Evolutionary conservation across 108 stramenopile genomes (phyloP).

Genomic region (Skeletonema costatum): DNA sequence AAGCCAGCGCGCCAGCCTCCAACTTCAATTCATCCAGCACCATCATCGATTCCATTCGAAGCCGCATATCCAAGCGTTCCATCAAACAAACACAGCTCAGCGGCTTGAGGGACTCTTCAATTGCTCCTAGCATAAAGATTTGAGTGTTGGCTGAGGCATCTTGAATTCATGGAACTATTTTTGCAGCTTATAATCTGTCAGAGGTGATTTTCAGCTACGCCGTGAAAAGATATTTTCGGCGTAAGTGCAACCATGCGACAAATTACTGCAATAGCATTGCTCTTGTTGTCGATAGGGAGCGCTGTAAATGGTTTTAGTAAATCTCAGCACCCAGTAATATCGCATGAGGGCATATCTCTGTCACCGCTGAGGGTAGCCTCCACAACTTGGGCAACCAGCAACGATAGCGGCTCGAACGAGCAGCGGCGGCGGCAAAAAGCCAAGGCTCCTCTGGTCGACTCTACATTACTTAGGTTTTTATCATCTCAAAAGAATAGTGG

Average conservation of each 20-base stretch:
- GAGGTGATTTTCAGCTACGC: background rate
- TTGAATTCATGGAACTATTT: background rate
- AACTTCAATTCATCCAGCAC: background rate
- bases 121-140: background rate
- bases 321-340: background rate
- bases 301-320: constrained; percentile 8
- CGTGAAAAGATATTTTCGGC: constrained; percentile 1
- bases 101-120: background rate
- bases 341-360: constrained; percentile 3
- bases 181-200: background rate
- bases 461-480: constrained; percentile 67
- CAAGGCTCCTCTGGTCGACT: constrained; percentile 76
- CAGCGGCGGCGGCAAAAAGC: constrained; percentile 16
- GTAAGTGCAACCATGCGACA: background rate
- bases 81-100: background rate
- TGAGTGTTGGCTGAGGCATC: background rate
- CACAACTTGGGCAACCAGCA: constrained; percentile 35
- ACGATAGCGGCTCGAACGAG: constrained; percentile 15
- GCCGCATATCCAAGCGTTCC: background rate
- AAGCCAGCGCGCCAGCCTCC: background rate
- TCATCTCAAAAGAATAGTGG: constrained; percentile 52
- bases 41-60: no score
- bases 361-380: constrained; percentile 39
- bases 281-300: background rate
- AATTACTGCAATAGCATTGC: background rate